phyloP scores from a whole-genome alignment of 1,139 yeast genomes.

The Lizanozyma gosingica region DNA sequence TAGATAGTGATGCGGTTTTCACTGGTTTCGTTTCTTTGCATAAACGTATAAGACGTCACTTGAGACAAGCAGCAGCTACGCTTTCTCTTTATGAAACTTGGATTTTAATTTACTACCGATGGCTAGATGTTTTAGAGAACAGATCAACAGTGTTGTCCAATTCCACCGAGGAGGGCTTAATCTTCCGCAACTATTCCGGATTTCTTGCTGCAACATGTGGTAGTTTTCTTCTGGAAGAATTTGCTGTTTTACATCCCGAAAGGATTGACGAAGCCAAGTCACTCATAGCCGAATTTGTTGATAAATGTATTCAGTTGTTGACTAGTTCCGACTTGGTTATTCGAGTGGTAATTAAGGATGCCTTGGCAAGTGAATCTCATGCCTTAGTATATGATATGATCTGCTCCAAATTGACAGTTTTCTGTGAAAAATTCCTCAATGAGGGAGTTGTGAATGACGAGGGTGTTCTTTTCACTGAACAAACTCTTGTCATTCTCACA shows the following conservation, averaged over 20 bases:
- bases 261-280: conserved; percentile 18
- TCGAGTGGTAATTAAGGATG: conserved; percentile 36
- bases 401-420: conserved; percentile 21
- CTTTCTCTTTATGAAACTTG: conserved; percentile 54
- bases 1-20: conserved; percentile 52
- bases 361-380: conserved; percentile 39
- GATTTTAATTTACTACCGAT: conserved; percentile 48
- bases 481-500: conserved; percentile 25
- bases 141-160: conserved; percentile 8
- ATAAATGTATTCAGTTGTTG: conserved; percentile 40
- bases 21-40: conserved; percentile 75
- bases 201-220: conserved; percentile 54
- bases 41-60: conserved; percentile 49
- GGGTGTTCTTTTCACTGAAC: conserved; percentile 29
- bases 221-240: conserved; percentile 31
- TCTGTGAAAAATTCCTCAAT: conserved; percentile 19
- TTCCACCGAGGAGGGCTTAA: conserved; percentile 25
- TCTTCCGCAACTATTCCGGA: conserved; percentile 55
- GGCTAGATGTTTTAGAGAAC: conserved; percentile 31
- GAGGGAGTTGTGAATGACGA: conserved; percentile 20
- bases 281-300: conserved; percentile 37
- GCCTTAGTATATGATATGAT: conserved; percentile 32
- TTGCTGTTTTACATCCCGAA: conserved; percentile 16
- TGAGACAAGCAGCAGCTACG: conserved; percentile 53
- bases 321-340: conserved; percentile 44